phyloP scores from a whole-genome alignment of 108 stramenopile genomes.

The Pseudonitzschia multistriata region DNA sequence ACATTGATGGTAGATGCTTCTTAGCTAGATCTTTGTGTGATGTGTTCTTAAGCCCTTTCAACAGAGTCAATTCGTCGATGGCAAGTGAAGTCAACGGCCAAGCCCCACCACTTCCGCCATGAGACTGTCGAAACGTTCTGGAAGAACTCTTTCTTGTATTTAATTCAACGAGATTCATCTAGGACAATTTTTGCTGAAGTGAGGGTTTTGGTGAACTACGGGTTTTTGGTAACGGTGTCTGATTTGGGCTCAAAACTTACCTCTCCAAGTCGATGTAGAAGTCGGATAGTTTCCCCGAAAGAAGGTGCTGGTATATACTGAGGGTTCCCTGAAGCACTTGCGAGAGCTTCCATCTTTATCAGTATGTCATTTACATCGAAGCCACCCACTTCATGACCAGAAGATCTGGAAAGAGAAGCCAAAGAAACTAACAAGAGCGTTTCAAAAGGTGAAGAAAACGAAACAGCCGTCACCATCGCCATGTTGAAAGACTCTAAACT shows the following conservation, averaged over 20 bases:
- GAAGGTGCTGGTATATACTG: slow-evolving; percentile 63
- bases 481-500: slow-evolving; percentile 56
- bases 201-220: background rate
- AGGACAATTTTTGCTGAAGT: background rate
- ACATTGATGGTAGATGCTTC: slow-evolving; percentile 21
- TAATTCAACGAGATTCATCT: slow-evolving; percentile 49
- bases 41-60: slow-evolving; percentile 52
- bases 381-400: slow-evolving; percentile 53
- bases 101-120: slow-evolving; percentile 53
- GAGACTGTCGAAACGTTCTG: slow-evolving; percentile 35
- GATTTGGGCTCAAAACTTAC: slow-evolving; percentile 22
- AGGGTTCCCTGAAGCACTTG: slow-evolving; percentile 57
- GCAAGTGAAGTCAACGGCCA: slow-evolving; percentile 61
- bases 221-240: background rate
- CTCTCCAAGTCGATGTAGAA: slow-evolving; percentile 58
- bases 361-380: slow-evolving; percentile 71
- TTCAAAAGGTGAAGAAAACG: slow-evolving; percentile 59
- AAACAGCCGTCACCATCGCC: slow-evolving; percentile 46
- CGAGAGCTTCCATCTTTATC: slow-evolving; percentile 72
- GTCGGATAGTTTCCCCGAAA: slow-evolving; percentile 44
- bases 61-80: slow-evolving; percentile 57
- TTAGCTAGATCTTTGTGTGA: slow-evolving; percentile 16
- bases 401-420: slow-evolving; percentile 49
- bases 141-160: slow-evolving; percentile 36
- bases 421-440: slow-evolving; percentile 70